These are phyloP conservation scores for Mucor circinelloides DNA, from an alignment of 371 early-diverging fungal genomes.

Conservation along the genomic window DNA sequence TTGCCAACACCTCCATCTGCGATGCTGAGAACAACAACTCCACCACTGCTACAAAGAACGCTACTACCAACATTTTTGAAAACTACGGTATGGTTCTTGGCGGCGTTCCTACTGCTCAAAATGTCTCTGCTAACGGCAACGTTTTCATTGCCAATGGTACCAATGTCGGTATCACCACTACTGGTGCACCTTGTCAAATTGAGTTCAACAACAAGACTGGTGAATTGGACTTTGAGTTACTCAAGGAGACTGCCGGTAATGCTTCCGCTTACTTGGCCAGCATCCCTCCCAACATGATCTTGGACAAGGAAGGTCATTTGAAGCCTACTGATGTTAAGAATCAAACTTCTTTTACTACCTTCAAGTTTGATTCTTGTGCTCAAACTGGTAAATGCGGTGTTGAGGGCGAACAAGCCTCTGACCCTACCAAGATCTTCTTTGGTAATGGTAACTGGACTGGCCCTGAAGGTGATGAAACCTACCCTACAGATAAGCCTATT, in stretches of 20 bases:
- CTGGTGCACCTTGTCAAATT: not conserved
- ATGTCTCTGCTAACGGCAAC: not conserved
- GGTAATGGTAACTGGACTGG: slow-evolving; percentile 1
- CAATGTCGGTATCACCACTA: not conserved
- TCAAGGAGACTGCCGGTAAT: not conserved
- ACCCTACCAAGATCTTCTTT: not conserved
- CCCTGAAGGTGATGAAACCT: not conserved
- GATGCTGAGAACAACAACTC: not conserved
- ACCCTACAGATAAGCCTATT: slow-evolving; percentile 2
- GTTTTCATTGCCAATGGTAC: not conserved
- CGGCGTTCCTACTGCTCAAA: not conserved
- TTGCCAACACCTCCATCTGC: not conserved
- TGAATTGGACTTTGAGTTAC: not conserved
- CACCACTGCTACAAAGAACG: not conserved
- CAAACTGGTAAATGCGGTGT: not conserved
- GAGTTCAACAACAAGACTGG: not conserved
- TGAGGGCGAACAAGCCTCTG: not conserved
- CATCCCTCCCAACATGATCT: not conserved
- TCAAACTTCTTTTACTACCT: not conserved
- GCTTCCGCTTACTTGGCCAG: not conserved
- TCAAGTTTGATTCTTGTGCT: slow-evolving; percentile 6
- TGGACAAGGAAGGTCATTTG: not conserved
- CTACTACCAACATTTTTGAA: not conserved
- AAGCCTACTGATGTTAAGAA: not conserved
- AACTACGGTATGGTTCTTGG: slow-evolving; percentile 2